A percentile compares a stretch with the other conserved stretches of the same genome.
Conservation (phyloP, 2,329 filamentous ascomycete genomes). For the Cercospora sojina region DNA sequence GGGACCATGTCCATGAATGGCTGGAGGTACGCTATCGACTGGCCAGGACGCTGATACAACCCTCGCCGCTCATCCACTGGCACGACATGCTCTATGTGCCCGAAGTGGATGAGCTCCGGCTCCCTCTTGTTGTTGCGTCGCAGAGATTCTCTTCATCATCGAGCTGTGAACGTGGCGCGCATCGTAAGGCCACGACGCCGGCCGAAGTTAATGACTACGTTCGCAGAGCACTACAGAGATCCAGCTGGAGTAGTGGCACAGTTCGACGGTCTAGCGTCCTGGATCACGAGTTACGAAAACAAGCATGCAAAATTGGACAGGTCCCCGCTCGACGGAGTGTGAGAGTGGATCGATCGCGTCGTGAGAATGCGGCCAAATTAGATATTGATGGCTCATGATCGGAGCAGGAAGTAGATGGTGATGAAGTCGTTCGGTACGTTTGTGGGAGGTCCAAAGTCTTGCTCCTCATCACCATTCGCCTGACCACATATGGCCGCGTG, state of each 20-base stretch:
- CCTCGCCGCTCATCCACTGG: not conserved
- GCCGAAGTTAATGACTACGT: not conserved
- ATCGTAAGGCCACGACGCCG: not conserved
- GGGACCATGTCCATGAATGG: not conserved
- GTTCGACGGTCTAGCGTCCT: not conserved
- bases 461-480: not conserved
- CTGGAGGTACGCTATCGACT: not conserved
- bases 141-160: not conserved
- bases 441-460: not conserved
- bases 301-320: not conserved
- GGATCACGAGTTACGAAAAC: not conserved
- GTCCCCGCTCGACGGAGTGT: not conserved
- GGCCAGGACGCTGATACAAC: not conserved
- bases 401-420: not conserved
- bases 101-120: not conserved
- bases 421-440: not conserved
- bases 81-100: not conserved
- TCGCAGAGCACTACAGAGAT: not conserved
- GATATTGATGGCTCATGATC: not conserved
- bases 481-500: not conserved
- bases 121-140: not conserved
- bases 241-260: not conserved
- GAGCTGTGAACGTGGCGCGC: not conserved
- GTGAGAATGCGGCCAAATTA: not conserved
- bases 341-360: not conserved